Conservation (phyloP, 148 eudicot genomes). For the Vaccinium vitisidaea region DNA sequence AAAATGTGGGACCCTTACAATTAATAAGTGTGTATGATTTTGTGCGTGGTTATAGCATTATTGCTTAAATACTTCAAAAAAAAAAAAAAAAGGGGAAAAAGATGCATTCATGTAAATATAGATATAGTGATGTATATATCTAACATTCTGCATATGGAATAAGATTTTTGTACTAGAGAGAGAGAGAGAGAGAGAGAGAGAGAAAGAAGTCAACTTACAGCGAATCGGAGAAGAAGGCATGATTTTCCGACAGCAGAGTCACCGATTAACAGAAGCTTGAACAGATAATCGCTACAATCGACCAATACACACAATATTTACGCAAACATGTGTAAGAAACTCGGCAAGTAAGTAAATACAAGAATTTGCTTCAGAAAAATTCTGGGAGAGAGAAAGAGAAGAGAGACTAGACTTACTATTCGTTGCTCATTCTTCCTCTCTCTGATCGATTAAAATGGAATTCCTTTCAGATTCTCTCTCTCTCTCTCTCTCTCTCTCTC, state of each 20-base stretch:
- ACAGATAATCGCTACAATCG: slow-evolving; percentile 60
- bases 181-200: slow-evolving; percentile 1
- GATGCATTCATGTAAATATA: background rate
- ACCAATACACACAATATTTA: slow-evolving; percentile 2
- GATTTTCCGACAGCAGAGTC: slow-evolving; percentile 87
- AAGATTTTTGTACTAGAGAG: background rate
- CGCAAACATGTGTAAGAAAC: background rate
- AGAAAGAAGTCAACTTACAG: slow-evolving; percentile 39
- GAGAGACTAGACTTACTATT: slow-evolving; percentile 32
- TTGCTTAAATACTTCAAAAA: background rate
- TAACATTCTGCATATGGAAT: background rate
- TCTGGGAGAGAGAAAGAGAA: background rate
- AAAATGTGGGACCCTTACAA: no score
- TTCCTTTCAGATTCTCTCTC: background rate
- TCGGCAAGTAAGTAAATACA: background rate
- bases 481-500: background rate
- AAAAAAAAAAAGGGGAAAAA: background rate
- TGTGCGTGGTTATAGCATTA: no score
- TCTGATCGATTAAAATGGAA: slow-evolving; percentile 1
- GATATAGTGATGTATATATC: background rate
- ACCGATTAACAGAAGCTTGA: slow-evolving; percentile 75
- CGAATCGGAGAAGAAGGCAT: slow-evolving; percentile 79
- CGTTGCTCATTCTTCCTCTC: slow-evolving; percentile 41
- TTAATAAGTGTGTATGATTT: no score
- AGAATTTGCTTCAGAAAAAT: background rate